phyloP scores from a whole-genome alignment of 192 early-diverging fungal species.

The Podila horticola region DNA sequence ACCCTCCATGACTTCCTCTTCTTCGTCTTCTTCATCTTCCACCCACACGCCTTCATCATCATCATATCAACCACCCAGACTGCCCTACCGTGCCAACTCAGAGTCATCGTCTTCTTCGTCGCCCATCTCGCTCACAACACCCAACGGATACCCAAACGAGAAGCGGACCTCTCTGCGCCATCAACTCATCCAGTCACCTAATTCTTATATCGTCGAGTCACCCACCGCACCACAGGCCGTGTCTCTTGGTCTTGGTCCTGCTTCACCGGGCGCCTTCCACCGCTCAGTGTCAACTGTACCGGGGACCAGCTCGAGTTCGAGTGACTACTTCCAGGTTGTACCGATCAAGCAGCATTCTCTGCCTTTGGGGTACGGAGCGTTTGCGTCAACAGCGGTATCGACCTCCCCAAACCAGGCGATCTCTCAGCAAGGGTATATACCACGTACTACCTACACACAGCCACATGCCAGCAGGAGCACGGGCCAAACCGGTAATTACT shows the following conservation, averaged over 20 bases:
- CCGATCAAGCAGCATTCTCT: not conserved
- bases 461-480: too few species aligned
- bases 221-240: conserved; percentile 27
- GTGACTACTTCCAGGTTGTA: not conserved
- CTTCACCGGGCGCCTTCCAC: conserved; percentile 10
- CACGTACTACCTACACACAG: too few species aligned
- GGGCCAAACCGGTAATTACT: too few species aligned
- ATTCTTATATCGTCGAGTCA: not conserved
- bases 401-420: too few species aligned
- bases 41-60: too few species aligned
- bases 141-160: not conserved
- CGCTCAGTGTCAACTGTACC: not conserved
- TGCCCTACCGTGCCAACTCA: too few species aligned
- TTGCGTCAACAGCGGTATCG: too few species aligned
- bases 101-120: not conserved
- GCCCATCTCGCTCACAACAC: not conserved
- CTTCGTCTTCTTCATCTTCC: too few species aligned
- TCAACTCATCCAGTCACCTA: conserved; percentile 2
- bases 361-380: too few species aligned
- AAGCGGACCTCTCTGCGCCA: not conserved
- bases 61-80: too few species aligned
- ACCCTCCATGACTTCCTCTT: too few species aligned
- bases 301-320: not conserved
- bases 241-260: conserved; percentile 21
- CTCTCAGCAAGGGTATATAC: too few species aligned